Evolutionary conservation across 129 eudicot genomes (phyloP).

Genomic region (Arctium minus): DNA sequence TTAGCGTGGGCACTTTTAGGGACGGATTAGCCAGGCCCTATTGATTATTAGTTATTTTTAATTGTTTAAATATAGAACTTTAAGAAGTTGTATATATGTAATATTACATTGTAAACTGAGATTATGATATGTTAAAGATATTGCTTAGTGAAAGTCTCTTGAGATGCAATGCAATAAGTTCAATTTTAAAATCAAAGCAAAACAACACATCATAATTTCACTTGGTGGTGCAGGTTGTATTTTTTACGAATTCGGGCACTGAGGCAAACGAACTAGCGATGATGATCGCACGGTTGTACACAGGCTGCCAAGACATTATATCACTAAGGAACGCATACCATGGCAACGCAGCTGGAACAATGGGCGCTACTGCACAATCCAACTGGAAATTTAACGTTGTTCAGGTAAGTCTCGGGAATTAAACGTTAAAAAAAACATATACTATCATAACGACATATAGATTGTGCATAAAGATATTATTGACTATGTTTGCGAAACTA

Average conservation of each 20-base stretch:
- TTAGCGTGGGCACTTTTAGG: too few species aligned
- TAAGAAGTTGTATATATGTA: too few species aligned
- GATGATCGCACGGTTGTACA: slow-evolving; percentile 76
- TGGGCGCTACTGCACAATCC: slow-evolving; percentile 88
- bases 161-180: background rate
- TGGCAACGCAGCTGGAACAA: slow-evolving; percentile 82
- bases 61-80: too few species aligned
- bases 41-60: too few species aligned
- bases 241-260: slow-evolving; percentile 83
- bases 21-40: too few species aligned
- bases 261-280: slow-evolving; percentile 96
- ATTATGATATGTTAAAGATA: background rate
- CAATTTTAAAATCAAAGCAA: background rate
- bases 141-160: background rate
- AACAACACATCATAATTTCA: background rate
- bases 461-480: background rate
- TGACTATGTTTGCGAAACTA: background rate
- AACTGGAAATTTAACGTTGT: slow-evolving; percentile 81
- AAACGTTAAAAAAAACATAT: background rate
- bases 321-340: slow-evolving; percentile 92
- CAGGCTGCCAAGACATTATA: slow-evolving; percentile 73
- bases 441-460: background rate
- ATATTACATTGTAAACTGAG: too few species aligned
- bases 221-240: slow-evolving; percentile 60
- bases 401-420: slow-evolving; percentile 48